Evolutionary conservation across 1,139 yeast species (phyloP).

Genomic region (Suhomyces kunorum): DNA sequence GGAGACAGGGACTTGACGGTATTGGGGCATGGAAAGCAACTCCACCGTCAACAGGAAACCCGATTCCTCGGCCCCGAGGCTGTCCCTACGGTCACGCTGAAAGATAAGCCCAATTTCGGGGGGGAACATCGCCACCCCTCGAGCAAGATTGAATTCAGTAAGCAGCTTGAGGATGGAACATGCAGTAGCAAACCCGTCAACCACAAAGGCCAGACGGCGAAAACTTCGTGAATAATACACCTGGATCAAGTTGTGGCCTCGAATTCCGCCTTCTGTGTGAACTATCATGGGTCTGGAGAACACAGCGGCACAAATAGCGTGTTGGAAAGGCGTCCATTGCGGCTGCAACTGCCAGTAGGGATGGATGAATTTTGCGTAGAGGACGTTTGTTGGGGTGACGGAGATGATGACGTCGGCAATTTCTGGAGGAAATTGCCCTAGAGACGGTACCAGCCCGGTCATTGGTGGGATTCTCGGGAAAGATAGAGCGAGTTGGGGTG

Average conservation of each 20-base stretch:
- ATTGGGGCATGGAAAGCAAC: conserved; percentile 17
- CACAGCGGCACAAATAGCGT: conserved; percentile 8
- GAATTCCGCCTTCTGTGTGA: conserved; percentile 1
- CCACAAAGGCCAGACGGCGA: conserved; percentile 9
- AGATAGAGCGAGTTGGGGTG: too few relatives aligned
- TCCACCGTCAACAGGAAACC: conserved; percentile 21
- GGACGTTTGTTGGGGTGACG: conserved; percentile 12
- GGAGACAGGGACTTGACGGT: conserved; percentile 1
- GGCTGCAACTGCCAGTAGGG: conserved; percentile 8
- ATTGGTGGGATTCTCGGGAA: too few relatives aligned
- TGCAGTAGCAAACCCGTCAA: conserved; percentile 18
- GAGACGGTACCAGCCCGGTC: too few relatives aligned
- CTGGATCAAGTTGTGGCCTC: conserved; percentile 13
- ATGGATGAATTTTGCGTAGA: conserved; percentile 19
- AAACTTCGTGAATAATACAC: conserved; percentile 14
- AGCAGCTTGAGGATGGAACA: conserved; percentile 17
- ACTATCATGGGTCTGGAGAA: conserved; percentile 11
- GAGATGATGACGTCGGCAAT: conserved; percentile 16
- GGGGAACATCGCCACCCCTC: conserved; percentile 17
- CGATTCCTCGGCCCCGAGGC: conserved; percentile 7
- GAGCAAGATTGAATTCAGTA: conserved; percentile 16
- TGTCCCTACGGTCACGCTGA: conserved; percentile 3
- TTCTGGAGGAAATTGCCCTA: conserved; percentile 17
- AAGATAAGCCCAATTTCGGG: conserved; percentile 19
- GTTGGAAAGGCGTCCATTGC: conserved; percentile 9